Conservation (phyloP, 1,284 basidiomycete species). For the Trichosporon ovoides region DNA sequence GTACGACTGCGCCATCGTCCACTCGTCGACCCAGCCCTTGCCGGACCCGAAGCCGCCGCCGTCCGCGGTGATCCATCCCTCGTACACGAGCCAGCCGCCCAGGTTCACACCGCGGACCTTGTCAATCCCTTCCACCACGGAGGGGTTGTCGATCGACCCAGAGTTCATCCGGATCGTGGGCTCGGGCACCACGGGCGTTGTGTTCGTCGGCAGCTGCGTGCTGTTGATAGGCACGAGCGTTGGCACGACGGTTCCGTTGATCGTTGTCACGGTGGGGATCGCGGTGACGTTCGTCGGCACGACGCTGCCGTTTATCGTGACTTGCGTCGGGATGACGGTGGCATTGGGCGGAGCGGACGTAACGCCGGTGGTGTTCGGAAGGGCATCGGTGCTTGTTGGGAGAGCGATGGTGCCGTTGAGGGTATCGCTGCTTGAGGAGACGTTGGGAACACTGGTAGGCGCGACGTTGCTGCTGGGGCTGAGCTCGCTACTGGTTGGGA, state of each 20-base stretch:
- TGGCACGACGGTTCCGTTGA: not conserved
- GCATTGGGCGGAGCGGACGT: not conserved
- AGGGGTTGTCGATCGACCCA: not conserved
- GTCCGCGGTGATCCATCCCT: conserved; percentile 46
- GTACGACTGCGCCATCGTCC: conserved; percentile 55
- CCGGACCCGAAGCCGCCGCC: conserved; percentile 41
- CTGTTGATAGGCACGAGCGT: not conserved
- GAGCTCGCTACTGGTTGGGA: not conserved
- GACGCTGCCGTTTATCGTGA: not conserved
- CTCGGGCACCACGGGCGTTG: not conserved
- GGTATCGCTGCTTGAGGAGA: not conserved
- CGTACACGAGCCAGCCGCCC: conserved; percentile 60
- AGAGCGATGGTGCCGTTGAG: not conserved
- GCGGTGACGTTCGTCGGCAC: not conserved
- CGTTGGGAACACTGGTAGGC: not conserved
- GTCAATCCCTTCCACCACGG: conserved; percentile 46
- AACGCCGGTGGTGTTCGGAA: not conserved
- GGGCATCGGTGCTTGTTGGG: too few species aligned
- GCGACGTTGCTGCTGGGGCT: not conserved
- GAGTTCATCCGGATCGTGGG: not conserved
- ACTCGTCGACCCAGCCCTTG: conserved; percentile 59
- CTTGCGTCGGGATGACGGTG: not conserved
- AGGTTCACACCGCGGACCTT: conserved; percentile 73
- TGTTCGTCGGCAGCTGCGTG: not conserved
- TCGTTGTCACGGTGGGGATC: not conserved